phyloP scores from a whole-genome alignment of 352 stramenopile genomes.

The Proteromonas lacertae region DNA sequence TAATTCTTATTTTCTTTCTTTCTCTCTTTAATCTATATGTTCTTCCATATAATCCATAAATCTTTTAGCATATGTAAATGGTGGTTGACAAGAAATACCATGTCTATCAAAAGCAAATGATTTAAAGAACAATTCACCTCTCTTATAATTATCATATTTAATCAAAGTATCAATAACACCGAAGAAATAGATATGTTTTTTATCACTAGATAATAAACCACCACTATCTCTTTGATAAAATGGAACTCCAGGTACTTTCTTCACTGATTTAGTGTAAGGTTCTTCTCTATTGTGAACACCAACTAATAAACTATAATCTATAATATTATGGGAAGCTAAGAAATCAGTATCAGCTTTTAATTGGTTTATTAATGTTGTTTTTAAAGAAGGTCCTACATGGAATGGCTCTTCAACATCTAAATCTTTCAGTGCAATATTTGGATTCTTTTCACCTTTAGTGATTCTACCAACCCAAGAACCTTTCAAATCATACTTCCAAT shows the following conservation, averaged over 20 bases:
- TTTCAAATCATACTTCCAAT: conserved; percentile 10
- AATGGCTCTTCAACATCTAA: conserved; percentile 2
- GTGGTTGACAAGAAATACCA: conserved; percentile 34
- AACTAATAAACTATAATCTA: conserved; percentile 52
- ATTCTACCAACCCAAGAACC: conserved; percentile 4
- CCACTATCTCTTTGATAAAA: not conserved
- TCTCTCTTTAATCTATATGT: conserved; percentile 1
- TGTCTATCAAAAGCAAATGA: not conserved
- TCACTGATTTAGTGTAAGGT: no score
- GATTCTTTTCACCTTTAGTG: not conserved
- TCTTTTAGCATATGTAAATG: conserved; percentile 39
- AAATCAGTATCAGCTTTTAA: conserved; percentile 31
- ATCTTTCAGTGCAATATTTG: conserved; percentile 3
- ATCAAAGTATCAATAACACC: conserved; percentile 65
- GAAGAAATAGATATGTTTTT: conserved; percentile 43
- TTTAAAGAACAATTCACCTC: conserved; percentile 18
- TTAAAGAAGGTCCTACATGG: conserved; percentile 13
- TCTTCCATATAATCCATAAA: conserved; percentile 40
- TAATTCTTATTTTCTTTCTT: not conserved
- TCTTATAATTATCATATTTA: conserved; percentile 57
- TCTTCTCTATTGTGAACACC: conserved; percentile 30
- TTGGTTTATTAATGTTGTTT: conserved; percentile 2
- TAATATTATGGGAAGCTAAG: conserved; percentile 33
- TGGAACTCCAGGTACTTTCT: not conserved
- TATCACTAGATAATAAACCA: conserved; percentile 3